Evolutionary conservation across 2,329 filamentous ascomycete genomes (phyloP).

Genomic region (Diaporthe sp.): DNA sequence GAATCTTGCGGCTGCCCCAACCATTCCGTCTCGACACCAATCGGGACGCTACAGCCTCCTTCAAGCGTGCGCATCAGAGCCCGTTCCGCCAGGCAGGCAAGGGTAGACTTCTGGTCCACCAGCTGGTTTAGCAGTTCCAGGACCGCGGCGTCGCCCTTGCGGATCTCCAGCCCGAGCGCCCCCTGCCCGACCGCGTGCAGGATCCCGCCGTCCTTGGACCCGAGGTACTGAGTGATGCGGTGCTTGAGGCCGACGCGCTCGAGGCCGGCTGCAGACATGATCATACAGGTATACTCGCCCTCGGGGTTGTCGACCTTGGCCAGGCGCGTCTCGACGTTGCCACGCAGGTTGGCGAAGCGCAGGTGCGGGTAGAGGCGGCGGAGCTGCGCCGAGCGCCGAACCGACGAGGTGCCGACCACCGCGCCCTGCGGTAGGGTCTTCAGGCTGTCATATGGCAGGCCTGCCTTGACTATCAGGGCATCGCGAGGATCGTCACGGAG

Average conservation of each 20-base stretch:
- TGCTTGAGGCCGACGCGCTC: constrained; percentile 11
- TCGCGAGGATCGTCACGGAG: constrained; percentile 11
- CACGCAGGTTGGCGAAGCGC: constrained; percentile 8
- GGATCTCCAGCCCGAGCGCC: not conserved
- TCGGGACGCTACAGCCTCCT: constrained; percentile 9
- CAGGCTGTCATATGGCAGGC: constrained; percentile 6
- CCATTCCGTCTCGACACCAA: constrained; percentile 20
- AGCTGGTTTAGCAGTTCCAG: not conserved
- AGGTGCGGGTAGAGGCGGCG: not conserved
- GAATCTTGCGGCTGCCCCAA: not conserved
- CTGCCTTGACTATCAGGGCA: constrained; percentile 20
- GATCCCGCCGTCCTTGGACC: constrained; percentile 13
- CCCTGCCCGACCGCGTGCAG: constrained; percentile 16
- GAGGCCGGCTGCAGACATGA: constrained; percentile 5
- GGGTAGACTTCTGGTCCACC: not conserved
- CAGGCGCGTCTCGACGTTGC: constrained; percentile 19
- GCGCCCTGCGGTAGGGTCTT: not conserved
- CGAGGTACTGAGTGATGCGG: constrained; percentile 8
- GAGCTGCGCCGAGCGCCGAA: constrained; percentile 18
- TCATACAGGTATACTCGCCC: constrained; percentile 6
- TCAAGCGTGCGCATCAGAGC: constrained; percentile 9
- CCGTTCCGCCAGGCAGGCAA: not conserved
- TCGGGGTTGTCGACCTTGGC: not conserved
- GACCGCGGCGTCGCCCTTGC: not conserved
- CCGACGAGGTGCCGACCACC: constrained; percentile 9